These are phyloP conservation scores for Fusarium sarcochroum DNA, from an alignment of 2,329 filamentous ascomycete genomes.

Conservation along the genomic window DNA sequence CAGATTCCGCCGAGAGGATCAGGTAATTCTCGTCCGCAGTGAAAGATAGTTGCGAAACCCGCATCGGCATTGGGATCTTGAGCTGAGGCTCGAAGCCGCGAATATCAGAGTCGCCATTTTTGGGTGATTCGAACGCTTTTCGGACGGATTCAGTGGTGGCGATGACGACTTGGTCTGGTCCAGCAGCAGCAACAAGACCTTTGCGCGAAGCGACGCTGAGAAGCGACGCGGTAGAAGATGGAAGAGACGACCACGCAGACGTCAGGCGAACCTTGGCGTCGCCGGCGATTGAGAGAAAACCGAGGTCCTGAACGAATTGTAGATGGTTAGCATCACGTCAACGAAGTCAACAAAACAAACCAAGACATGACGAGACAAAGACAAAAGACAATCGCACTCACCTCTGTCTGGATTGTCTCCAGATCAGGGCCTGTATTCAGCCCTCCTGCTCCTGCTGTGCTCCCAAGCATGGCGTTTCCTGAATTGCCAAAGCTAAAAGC, in stretches of 20 bases:
- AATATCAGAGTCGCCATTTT: slow-evolving; percentile 73
- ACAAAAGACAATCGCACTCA: slow-evolving; percentile 55
- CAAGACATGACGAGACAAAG: slow-evolving; percentile 1
- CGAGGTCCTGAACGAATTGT: slow-evolving; percentile 69
- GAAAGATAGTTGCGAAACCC: slow-evolving; percentile 90
- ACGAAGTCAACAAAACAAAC: slow-evolving; percentile 33
- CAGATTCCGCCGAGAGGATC: slow-evolving; percentile 84
- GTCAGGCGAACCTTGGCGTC: slow-evolving; percentile 88
- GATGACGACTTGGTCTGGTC: slow-evolving; percentile 83
- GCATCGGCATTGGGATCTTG: slow-evolving; percentile 78
- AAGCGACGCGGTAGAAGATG: slow-evolving; percentile 83
- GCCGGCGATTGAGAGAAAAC: slow-evolving; percentile 84
- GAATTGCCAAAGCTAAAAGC: slow-evolving; percentile 73
- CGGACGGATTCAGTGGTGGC: slow-evolving; percentile 83
- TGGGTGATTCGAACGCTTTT: slow-evolving; percentile 76
- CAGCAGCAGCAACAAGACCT: slow-evolving; percentile 88
- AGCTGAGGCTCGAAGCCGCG: slow-evolving; percentile 81
- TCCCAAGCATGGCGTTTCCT: slow-evolving; percentile 60
- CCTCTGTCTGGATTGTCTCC: slow-evolving; percentile 85
- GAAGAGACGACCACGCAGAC: slow-evolving; percentile 81
- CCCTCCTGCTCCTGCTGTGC: slow-evolving; percentile 56
- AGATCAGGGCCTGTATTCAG: slow-evolving; percentile 73
- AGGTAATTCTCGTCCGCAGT: slow-evolving; percentile 90
- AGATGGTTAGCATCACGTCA: slow-evolving; percentile 40
- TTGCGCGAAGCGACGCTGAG: slow-evolving; percentile 84